phyloP scores from a whole-genome alignment of 495 filamentous ascomycete species.

The Penicillium mononematosum region DNA sequence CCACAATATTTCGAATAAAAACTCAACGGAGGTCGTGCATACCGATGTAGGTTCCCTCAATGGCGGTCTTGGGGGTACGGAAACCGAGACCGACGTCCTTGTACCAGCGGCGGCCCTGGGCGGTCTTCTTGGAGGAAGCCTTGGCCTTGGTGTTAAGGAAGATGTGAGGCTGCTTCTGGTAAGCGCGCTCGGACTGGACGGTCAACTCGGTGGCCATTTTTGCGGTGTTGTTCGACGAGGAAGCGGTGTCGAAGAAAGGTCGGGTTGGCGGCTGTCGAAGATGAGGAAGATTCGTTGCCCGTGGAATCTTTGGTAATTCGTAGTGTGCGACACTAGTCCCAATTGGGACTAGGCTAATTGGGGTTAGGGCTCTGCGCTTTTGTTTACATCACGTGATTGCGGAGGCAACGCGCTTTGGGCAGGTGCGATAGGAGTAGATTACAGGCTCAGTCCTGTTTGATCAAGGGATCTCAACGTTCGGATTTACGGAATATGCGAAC shows the following conservation, averaged over 20 bases:
- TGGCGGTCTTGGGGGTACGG: constrained; percentile 94
- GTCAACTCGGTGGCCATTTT: constrained; percentile 97
- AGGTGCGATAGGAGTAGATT: constrained; percentile 12
- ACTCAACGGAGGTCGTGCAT: constrained; percentile 51
- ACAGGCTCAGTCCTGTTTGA: not conserved
- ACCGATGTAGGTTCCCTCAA: constrained; percentile 99
- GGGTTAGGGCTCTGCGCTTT: constrained; percentile 47
- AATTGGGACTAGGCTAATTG: constrained; percentile 32
- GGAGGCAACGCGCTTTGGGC: constrained; percentile 33
- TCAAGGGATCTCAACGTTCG: constrained; percentile 3
- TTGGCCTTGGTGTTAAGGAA: constrained; percentile 90
- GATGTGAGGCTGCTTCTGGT: constrained; percentile 99
- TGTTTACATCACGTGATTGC: constrained; percentile 45
- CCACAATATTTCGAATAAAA: constrained; percentile 17
- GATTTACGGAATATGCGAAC: constrained; percentile 1
- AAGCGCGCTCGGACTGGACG: constrained; percentile 97
- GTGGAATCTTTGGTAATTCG: constrained; percentile 38
- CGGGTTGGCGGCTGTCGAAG: constrained; percentile 42
- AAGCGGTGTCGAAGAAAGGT: constrained; percentile 42
- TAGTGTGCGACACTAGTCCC: constrained; percentile 42
- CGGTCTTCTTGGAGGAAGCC: constrained; percentile 80
- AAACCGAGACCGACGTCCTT: constrained; percentile 99
- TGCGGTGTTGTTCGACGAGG: constrained; percentile 58
- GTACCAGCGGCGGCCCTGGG: constrained; percentile 96
- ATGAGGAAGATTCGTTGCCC: constrained; percentile 44